Base-by-base conservation (phyloP, 306 rosid genomes). In the Cicer chorassanicum region DNA sequence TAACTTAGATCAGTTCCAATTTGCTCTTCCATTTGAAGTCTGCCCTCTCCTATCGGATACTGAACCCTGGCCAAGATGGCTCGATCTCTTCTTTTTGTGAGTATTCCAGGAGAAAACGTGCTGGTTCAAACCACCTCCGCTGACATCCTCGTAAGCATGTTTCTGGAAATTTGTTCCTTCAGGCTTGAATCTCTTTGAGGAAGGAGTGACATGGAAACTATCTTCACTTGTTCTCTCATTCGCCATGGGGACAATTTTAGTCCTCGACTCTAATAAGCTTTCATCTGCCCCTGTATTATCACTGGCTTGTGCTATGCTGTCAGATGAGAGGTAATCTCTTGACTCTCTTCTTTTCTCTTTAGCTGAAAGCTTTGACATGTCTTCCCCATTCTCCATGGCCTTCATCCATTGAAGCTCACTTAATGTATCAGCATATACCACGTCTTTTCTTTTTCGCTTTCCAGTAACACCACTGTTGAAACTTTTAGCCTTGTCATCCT, bases 301-400 rank as follows among this genome's bases (percentile, higher is more conserved):
- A 54, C 79, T 74, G 68, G 86, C 78, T 62, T 71, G 87, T 82
- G 85, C 72, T 10, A 51, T 72, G 70, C 77, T 84, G 81, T 89
- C 90, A 8, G 83, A 68, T 86, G 82, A 75, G 75, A 57, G 67
- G 29, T 66, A 84, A 57, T 44, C 69, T 42, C 69, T 64, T 64
- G 69, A 41, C 69, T 84, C 88, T 82, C 81, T 86, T 83, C 84
- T 87, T 77, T 80, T 92, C 55, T 89, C 89, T 78, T 72, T 89
- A 34, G 44, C 78, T 0, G 90, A 80, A 82, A 86, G 56, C 84
- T 29, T 86, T 29, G 90, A 81, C 11, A 94, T 34, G 59, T 92
- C 94, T 80, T 80, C 88, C 64, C 99, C 99, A 76, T 72, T 92
- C 86, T 95, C 99, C 74, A 95, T 93, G 57, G 99, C 99, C 77